phyloP scores from a whole-genome alignment of 345 rosid genomes.

The Acer saccharum region DNA sequence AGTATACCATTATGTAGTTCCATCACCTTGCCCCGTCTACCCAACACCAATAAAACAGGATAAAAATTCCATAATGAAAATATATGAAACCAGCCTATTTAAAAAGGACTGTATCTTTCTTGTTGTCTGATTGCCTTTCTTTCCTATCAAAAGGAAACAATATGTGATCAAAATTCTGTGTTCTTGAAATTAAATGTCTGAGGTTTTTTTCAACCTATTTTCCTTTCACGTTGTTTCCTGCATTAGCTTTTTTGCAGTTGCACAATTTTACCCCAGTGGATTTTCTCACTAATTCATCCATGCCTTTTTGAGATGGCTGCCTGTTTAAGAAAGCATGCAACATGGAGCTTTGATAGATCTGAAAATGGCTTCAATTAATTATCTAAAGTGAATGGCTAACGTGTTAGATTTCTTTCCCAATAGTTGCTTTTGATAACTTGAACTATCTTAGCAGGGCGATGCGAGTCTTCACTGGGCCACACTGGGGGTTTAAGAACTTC shows the following conservation, averaged over 20 bases:
- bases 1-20: background rate
- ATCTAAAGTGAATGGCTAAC: background rate
- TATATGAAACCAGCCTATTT: background rate
- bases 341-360: background rate
- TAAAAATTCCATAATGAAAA: background rate
- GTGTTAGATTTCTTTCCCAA: constrained; percentile 19
- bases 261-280: background rate
- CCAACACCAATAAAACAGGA: background rate
- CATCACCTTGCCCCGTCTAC: background rate
- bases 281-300: background rate
- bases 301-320: background rate
- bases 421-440: constrained; percentile 30
- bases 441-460: constrained; percentile 43
- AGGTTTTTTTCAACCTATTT: background rate
- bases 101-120: background rate
- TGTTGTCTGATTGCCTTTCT: background rate
- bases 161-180: background rate
- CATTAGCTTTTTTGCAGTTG: background rate
- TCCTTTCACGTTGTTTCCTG: background rate
- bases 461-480: constrained; percentile 50
- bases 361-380: background rate
- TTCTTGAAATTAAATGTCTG: background rate
- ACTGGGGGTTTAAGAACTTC: constrained; percentile 73
- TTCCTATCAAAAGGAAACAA: background rate
- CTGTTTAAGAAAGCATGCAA: constrained; percentile 7